Evolutionary conservation across 2,329 filamentous ascomycete species (phyloP).

Genomic region (Exophiala dermatitidis): DNA sequence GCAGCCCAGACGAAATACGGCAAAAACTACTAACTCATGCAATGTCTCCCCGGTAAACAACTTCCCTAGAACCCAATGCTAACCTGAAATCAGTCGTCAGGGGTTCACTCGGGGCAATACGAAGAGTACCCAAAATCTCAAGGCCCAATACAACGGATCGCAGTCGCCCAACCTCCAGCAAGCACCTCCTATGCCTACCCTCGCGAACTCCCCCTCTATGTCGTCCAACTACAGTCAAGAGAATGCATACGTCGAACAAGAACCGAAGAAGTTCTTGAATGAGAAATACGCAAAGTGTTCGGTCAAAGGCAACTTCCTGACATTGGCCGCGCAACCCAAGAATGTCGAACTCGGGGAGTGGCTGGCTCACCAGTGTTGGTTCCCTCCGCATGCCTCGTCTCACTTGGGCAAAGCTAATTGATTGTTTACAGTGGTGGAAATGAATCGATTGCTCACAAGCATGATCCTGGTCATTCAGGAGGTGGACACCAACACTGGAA

Average conservation of each 20-base stretch:
- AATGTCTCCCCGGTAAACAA: too few species aligned
- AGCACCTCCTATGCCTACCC: slow-evolving; percentile 29
- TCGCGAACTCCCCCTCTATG: slow-evolving; percentile 37
- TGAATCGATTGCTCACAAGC: slow-evolving; percentile 80
- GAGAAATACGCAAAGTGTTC: slow-evolving; percentile 66
- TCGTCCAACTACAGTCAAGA: slow-evolving; percentile 34
- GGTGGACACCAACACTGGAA: slow-evolving; percentile 66
- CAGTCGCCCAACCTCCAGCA: slow-evolving; percentile 30
- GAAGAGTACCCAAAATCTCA: slow-evolving; percentile 38
- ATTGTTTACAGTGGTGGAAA: slow-evolving; percentile 68
- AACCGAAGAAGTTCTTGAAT: slow-evolving; percentile 46
- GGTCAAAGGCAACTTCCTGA: slow-evolving; percentile 97
- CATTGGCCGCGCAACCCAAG: slow-evolving; percentile 82
- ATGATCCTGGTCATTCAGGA: slow-evolving; percentile 86
- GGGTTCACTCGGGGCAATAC: slow-evolving; percentile 44
- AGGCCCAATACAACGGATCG: slow-evolving; percentile 27
- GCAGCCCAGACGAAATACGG: too few species aligned
- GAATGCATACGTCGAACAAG: slow-evolving; percentile 35
- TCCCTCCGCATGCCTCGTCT: background rate
- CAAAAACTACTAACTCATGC: too few species aligned
- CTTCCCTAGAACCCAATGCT: slow-evolving; percentile 25
- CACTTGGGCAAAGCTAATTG: background rate
- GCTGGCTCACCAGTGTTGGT: slow-evolving; percentile 84
- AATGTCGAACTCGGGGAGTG: slow-evolving; percentile 92
- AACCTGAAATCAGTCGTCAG: slow-evolving; percentile 37